Conservation (phyloP, 2,329 filamentous ascomycete genomes). For the Beauveria bassiana region DNA sequence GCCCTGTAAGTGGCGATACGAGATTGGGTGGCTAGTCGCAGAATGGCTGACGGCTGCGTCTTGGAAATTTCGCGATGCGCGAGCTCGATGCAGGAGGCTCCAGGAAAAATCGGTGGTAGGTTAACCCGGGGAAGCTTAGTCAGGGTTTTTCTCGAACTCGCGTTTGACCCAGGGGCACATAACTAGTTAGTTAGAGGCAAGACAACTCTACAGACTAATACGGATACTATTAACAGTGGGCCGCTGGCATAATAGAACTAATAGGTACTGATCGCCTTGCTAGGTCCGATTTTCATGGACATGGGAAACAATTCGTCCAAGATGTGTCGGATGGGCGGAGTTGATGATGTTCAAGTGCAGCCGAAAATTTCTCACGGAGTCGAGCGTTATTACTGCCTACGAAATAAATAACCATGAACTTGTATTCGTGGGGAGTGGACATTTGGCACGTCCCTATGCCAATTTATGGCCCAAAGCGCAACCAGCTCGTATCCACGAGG, state of each 20-base stretch:
- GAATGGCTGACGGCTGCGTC: neutral
- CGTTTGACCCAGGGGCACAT: neutral
- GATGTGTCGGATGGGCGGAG: neutral
- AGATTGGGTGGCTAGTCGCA: neutral
- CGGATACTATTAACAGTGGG: neutral
- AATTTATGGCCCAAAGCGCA: neutral
- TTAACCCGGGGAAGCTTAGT: slow-evolving; percentile 2
- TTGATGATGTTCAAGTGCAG: too few species aligned
- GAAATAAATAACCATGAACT: too few species aligned
- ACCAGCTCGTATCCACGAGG: neutral
- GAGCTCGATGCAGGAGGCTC: neutral
- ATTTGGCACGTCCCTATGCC: neutral
- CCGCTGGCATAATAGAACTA: neutral
- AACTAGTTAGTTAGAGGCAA: too few species aligned
- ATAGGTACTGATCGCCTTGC: neutral
- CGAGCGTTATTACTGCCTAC: too few species aligned
- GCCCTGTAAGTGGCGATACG: neutral
- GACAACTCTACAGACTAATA: neutral
- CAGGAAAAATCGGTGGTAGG: neutral
- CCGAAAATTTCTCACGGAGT: too few species aligned
- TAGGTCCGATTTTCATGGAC: too few species aligned
- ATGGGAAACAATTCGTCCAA: neutral
- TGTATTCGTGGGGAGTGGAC: neutral
- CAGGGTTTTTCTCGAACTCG: neutral
- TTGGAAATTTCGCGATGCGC: slow-evolving; percentile 8